Conservation (phyloP, 164 flowering plant species). For the Kingdonia uniflora region DNA sequence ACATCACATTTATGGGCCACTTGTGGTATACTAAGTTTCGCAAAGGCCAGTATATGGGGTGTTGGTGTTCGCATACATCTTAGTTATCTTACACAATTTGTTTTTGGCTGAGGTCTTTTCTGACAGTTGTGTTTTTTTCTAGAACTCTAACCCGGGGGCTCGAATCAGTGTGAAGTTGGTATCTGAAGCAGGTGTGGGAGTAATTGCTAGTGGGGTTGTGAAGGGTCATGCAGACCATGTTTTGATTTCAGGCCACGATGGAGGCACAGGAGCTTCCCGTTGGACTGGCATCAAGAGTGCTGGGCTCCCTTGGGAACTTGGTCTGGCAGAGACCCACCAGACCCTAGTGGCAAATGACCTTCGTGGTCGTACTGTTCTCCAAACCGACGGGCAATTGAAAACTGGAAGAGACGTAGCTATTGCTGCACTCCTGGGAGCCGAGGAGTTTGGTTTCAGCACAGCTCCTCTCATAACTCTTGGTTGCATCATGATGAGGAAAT, state of each 20-base stretch:
- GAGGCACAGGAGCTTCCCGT: slow-evolving; percentile 99
- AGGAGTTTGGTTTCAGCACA: slow-evolving; percentile 98
- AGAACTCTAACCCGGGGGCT: slow-evolving; percentile 93
- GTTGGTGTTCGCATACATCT: no score
- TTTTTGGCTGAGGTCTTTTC: no score
- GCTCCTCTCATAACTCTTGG: slow-evolving; percentile 98
- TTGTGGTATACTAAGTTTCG: no score
- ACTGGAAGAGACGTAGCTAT: slow-evolving; percentile 97
- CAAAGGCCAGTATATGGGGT: no score
- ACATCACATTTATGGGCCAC: no score
- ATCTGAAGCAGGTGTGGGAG: slow-evolving; percentile 99
- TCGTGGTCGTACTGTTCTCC: slow-evolving; percentile 86
- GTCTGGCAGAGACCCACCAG: slow-evolving; percentile 97
- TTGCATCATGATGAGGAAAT: slow-evolving; percentile 99
- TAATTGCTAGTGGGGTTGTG: slow-evolving; percentile 96
- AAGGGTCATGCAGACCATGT: slow-evolving; percentile 99
- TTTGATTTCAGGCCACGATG: slow-evolving; percentile 96
- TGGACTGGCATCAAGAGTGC: slow-evolving; percentile 99
- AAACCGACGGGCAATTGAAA: slow-evolving; percentile 96
- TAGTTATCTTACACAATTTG: no score
- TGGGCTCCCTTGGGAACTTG: slow-evolving; percentile 99
- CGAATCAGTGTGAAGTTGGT: slow-evolving; percentile 94
- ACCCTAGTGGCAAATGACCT: slow-evolving; percentile 96
- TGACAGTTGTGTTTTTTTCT: slow-evolving; percentile 1
- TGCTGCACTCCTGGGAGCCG: slow-evolving; percentile 98